These are phyloP conservation scores for Aspergillus eucalypticola DNA, from an alignment of 2,329 filamentous ascomycete species.

Conservation along the genomic window DNA sequence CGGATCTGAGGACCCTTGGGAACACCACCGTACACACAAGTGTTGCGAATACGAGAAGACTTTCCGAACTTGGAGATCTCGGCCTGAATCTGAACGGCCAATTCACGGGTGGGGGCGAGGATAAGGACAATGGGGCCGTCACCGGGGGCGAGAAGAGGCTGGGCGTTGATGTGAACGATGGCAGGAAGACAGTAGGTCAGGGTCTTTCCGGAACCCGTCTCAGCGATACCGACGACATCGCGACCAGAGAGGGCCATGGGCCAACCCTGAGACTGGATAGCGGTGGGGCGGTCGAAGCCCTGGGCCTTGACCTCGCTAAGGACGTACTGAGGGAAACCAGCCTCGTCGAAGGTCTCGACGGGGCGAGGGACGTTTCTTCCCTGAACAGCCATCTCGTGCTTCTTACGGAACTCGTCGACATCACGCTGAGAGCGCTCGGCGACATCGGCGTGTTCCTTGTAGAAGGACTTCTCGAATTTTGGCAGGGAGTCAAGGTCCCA, in stretches of 20 bases:
- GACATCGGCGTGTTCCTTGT: slow-evolving; percentile 89
- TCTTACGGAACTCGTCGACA: slow-evolving; percentile 82
- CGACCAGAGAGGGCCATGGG: slow-evolving; percentile 98
- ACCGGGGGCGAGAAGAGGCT: slow-evolving; percentile 90
- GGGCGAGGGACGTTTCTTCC: slow-evolving; percentile 85
- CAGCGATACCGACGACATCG: slow-evolving; percentile 97
- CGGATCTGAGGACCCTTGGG: slow-evolving; percentile 97
- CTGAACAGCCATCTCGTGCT: slow-evolving; percentile 79
- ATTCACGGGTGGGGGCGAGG: slow-evolving; percentile 92
- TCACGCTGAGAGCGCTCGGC: slow-evolving; percentile 71
- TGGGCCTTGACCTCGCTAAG: slow-evolving; percentile 99
- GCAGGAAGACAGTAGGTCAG: slow-evolving; percentile 96
- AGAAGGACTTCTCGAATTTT: slow-evolving; percentile 99
- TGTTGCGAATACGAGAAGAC: slow-evolving; percentile 96
- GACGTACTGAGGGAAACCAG: slow-evolving; percentile 93
- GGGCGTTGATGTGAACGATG: slow-evolving; percentile 99
- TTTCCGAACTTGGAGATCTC: slow-evolving; percentile 99
- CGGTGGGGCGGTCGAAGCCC: slow-evolving; percentile 88
- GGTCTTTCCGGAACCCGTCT: slow-evolving; percentile 99
- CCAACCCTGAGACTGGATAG: slow-evolving; percentile 98
- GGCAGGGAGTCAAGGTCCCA: slow-evolving; percentile 80
- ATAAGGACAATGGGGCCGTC: slow-evolving; percentile 97
- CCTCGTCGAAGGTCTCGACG: slow-evolving; percentile 96
- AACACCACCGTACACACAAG: slow-evolving; percentile 98
- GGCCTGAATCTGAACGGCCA: slow-evolving; percentile 97